Evolutionary conservation across 176 grass and related monocot species (phyloP).

Genomic region (Oryza rufipogon): DNA sequence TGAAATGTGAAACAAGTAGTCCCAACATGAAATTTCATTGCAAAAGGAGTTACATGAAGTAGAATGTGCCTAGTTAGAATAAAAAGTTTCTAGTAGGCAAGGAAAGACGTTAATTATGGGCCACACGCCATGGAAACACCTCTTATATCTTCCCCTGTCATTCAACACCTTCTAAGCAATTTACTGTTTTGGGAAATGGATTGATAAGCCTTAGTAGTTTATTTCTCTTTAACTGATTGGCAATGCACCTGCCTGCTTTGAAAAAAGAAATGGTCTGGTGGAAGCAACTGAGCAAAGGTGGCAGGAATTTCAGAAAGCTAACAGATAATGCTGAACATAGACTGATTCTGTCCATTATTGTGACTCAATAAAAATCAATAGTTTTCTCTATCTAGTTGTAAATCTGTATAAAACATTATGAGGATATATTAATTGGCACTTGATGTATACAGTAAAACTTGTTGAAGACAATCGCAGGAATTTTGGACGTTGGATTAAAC

Average conservation of each 20-base stretch:
- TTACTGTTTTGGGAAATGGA: slow-evolving; percentile 3
- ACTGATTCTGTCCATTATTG: not conserved
- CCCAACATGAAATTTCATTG: slow-evolving; percentile 9
- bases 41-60: not conserved
- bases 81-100: slow-evolving; percentile 22
- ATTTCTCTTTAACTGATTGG: not conserved
- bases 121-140: not conserved
- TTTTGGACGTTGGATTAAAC: not conserved
- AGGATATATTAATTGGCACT: not conserved
- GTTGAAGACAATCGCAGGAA: slow-evolving; percentile 4
- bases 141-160: not conserved
- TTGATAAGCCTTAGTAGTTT: not conserved
- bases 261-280: not conserved
- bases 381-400: not conserved
- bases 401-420: not conserved
- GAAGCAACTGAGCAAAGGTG: slow-evolving; percentile 1
- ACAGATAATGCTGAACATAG: slow-evolving; percentile 17
- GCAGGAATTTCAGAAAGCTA: not conserved
- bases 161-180: slow-evolving; percentile 11
- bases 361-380: slow-evolving; percentile 1
- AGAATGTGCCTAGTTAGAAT: slow-evolving; percentile 22
- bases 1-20: slow-evolving; percentile 55
- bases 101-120: not conserved
- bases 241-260: not conserved
- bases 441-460: not conserved